These are phyloP conservation scores for Falciphora oryzae DNA, from an alignment of 2,329 filamentous ascomycete genomes.

Conservation along the genomic window DNA sequence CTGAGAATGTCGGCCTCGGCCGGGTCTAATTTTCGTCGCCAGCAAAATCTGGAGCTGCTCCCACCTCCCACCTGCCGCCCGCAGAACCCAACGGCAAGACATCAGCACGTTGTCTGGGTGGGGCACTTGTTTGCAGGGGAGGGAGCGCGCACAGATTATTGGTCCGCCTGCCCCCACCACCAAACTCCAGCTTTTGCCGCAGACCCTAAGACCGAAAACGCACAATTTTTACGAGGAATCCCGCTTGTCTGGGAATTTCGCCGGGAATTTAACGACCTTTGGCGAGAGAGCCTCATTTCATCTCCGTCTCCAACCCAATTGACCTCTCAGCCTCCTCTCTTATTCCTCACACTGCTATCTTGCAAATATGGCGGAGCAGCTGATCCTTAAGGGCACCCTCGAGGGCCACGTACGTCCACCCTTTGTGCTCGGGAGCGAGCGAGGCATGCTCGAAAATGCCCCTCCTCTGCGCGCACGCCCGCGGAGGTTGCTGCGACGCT, in stretches of 20 bases:
- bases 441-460: neutral
- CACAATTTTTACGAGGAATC: conserved; percentile 2
- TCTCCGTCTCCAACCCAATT: conserved; percentile 6
- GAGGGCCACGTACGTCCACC: conserved; percentile 77
- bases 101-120: neutral
- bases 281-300: conserved; percentile 2
- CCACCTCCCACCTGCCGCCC: too few species aligned
- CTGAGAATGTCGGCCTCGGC: too few species aligned
- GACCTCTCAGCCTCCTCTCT: conserved; percentile 7
- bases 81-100: neutral
- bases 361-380: conserved; percentile 76
- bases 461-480: conserved; percentile 4
- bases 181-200: neutral
- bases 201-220: conserved; percentile 8
- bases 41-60: neutral
- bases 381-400: conserved; percentile 94
- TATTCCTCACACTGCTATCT: conserved; percentile 28
- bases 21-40: too few species aligned
- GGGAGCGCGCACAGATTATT: neutral
- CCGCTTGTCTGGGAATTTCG: conserved; percentile 1
- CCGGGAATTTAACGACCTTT: conserved; percentile 2
- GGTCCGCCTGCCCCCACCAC: neutral
- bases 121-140: neutral
- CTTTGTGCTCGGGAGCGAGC: conserved; percentile 20
- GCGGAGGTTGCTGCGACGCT: conserved; percentile 9